phyloP scores from a whole-genome alignment of 208 protist genomes.

The Endotrypanum monterogeii region DNA sequence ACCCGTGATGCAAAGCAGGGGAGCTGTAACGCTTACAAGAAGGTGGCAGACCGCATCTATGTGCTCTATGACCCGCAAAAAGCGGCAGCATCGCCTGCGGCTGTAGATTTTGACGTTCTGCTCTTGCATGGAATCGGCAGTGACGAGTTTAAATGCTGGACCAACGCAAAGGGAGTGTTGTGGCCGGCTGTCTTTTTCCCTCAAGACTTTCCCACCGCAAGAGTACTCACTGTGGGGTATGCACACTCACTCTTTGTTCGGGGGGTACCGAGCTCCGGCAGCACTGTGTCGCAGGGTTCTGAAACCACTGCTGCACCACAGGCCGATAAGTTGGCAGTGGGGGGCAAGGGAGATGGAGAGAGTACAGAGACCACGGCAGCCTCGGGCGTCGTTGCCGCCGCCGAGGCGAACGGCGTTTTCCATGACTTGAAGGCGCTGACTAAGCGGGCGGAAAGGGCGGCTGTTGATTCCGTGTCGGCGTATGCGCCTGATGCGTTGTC shows the following conservation, averaged over 20 bases:
- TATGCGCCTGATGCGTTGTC: constrained; percentile 1
- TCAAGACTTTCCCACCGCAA: constrained; percentile 66
- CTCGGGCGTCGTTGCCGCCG: not conserved
- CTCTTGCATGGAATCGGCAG: constrained; percentile 76
- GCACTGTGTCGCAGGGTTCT: constrained; percentile 6
- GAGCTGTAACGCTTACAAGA: constrained; percentile 30
- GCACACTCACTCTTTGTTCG: constrained; percentile 66
- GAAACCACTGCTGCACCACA: not conserved
- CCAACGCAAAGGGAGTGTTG: constrained; percentile 45
- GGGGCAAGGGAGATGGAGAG: not conserved
- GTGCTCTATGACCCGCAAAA: constrained; percentile 26
- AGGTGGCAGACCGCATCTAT: constrained; percentile 40
- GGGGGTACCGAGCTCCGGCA: constrained; percentile 18
- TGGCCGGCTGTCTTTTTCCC: constrained; percentile 71
- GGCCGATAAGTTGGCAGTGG: not conserved
- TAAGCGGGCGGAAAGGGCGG: not conserved
- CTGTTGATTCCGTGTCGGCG: not conserved
- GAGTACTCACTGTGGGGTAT: constrained; percentile 62
- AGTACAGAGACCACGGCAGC: not conserved
- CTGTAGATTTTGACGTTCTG: constrained; percentile 57
- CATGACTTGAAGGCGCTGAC: not conserved
- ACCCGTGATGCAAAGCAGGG: constrained; percentile 23
- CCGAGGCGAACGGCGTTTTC: not conserved
- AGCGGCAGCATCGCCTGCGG: not conserved
- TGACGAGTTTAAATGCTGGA: constrained; percentile 72